Evolutionary conservation across 2,329 filamentous ascomycete genomes (phyloP), one percentile per base, ranked within the genome.

Genomic region (Fusarium brachygibbosum): DNA sequence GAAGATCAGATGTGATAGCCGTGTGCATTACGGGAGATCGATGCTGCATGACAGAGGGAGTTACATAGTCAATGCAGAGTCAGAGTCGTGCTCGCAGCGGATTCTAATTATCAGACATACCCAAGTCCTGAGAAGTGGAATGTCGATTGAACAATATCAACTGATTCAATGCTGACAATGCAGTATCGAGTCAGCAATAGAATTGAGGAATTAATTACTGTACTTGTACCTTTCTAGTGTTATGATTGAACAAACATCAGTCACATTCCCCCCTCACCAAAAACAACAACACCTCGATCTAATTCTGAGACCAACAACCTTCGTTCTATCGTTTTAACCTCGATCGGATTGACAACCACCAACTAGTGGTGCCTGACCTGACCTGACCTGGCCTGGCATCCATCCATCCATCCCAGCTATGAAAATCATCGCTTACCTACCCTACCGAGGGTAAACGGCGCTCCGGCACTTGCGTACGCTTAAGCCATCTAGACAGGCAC

Each of bases 21-120:
- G 48, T 68, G 55, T 70, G 68, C 69, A 66, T 70, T 62, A 66
- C 58, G 65, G 69, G 56, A 72, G 72, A 74, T 74, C 72, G 72
- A 67, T 73, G 66, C 68, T 74, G 70, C 71, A 74, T 58, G 72
- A 71, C 68, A 62, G 58, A 19, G 37, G 55, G 41, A 66, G 48
- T 58, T 58, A 58, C 59, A 49, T 52, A 28, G 45, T 58, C 41
- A 51, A 49, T 46, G 37, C 48, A 55, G 48, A 66, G 25, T 44
- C 54, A 66, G 34, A 50, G 23, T 50, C 34, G 25, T 50, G 48
- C 25, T 50, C 23, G 23, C n/a, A 58, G 48, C 32, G 42, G 35
- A 13, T 38, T 52, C 49, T 40, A 34, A 48, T 37, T 38, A 34
- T 42, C 37, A 51, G 44, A 59, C 23, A 35, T 45, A 31, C 14